phyloP scores from a whole-genome alignment of 495 filamentous ascomycete genomes.

The Niebla homalea region DNA sequence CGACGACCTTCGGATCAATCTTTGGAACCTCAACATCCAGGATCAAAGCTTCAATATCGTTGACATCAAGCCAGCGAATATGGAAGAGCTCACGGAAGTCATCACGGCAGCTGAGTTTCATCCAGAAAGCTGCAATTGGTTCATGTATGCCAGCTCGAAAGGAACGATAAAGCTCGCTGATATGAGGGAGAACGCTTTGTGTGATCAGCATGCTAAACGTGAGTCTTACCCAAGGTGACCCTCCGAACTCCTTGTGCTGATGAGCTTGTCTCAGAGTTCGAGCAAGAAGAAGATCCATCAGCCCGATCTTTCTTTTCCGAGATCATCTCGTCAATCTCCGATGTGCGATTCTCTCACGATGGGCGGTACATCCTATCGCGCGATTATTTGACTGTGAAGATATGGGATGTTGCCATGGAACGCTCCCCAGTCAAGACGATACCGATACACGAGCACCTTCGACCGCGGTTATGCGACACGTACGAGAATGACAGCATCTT shows the following conservation, averaged over 20 bases:
- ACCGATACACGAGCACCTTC: conserved; percentile 93
- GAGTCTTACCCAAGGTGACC: conserved; percentile 25
- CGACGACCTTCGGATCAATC: conserved; percentile 92
- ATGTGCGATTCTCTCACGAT: conserved; percentile 93
- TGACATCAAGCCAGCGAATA: conserved; percentile 98
- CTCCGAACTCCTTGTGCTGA: not conserved
- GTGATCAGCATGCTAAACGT: conserved; percentile 93
- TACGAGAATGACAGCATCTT: conserved; percentile 99
- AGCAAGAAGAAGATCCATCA: conserved; percentile 97
- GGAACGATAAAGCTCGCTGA: conserved; percentile 98
- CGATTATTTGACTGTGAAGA: conserved; percentile 97
- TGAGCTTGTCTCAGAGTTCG: conserved; percentile 55
- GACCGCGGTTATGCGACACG: conserved; percentile 89
- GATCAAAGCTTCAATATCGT: conserved; percentile 99
- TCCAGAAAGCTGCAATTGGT: conserved; percentile 95
- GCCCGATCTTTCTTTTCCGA: conserved; percentile 99
- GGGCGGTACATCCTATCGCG: conserved; percentile 94
- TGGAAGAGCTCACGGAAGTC: conserved; percentile 98
- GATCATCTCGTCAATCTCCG: conserved; percentile 98
- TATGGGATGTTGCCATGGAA: conserved; percentile 99
- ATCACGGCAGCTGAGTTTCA: conserved; percentile 98
- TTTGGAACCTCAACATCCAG: conserved; percentile 98
- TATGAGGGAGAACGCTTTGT: conserved; percentile 92
- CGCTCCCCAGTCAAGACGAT: conserved; percentile 94
- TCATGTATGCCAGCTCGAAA: conserved; percentile 99